Percentiles rank a stretch among this genome's conserved stretches.
Evolutionary conservation across 805 yeast genomes (phyloP).

Genomic region (Lipomyces kockii): DNA sequence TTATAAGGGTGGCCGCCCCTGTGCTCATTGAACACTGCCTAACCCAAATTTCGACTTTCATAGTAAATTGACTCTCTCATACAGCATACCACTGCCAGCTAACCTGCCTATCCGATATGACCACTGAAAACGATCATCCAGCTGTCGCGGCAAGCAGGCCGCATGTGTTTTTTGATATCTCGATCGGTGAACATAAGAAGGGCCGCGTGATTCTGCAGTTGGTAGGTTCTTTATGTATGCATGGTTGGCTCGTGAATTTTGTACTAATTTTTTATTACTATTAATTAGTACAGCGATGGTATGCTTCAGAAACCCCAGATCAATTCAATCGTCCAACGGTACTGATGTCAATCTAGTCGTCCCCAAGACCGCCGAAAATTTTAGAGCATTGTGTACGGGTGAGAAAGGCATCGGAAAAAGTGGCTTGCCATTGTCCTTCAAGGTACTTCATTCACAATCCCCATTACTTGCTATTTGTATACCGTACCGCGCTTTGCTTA

Average conservation of each 20-base stretch:
- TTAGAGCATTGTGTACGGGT: slow-evolving; percentile 86
- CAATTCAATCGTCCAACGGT: slow-evolving; percentile 66
- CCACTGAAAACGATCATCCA: not conserved
- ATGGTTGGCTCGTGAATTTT: not conserved
- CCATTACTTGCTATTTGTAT: not conserved
- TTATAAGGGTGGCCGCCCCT: not conserved
- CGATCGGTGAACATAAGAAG: slow-evolving; percentile 67
- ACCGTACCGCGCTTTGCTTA: not conserved
- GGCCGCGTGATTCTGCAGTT: slow-evolving; percentile 85
- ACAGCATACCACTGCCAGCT: not conserved
- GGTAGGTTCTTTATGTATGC: slow-evolving; percentile 38
- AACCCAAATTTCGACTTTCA: not conserved
- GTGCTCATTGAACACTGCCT: not conserved
- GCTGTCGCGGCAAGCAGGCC: slow-evolving; percentile 43
- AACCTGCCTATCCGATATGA: not conserved
- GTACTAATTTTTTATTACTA: not conserved
- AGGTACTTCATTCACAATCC: slow-evolving; percentile 22
- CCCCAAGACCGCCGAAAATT: slow-evolving; percentile 88
- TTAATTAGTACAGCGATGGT: slow-evolving; percentile 24
- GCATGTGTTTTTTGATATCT: slow-evolving; percentile 76
- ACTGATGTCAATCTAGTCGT: slow-evolving; percentile 87
- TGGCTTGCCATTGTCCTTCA: slow-evolving; percentile 70
- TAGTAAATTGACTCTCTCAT: not conserved
- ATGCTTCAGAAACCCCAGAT: not conserved
- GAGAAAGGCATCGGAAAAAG: slow-evolving; percentile 68